Percentiles rank a stretch among this genome's conserved stretches.
Evolutionary conservation across 192 early-diverging fungal species (phyloP).

Genomic region (Gamsiella multidivaricata): DNA sequence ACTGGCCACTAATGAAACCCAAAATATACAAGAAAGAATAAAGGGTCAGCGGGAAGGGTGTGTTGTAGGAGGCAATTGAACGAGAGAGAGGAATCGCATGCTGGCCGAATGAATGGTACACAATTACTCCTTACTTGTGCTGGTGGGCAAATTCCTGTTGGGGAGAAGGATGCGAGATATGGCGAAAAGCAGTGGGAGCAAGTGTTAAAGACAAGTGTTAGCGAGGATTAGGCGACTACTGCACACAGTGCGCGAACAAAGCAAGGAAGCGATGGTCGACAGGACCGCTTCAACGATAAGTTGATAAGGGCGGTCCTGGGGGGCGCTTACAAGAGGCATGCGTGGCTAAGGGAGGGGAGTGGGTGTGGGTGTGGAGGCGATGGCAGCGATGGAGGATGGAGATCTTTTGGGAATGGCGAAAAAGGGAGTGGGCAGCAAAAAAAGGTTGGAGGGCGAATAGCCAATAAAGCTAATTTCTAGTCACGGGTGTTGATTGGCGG

Average conservation of each 20-base stretch:
- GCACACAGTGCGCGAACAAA: too few species aligned
- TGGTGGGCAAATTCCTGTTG: conserved; percentile 67
- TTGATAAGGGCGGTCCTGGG: too few species aligned
- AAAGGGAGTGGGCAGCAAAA: too few species aligned
- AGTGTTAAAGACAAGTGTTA: background rate
- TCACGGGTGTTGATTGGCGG: too few species aligned
- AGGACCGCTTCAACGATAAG: too few species aligned
- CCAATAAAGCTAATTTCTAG: too few species aligned
- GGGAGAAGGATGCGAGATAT: too few species aligned
- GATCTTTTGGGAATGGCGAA: too few species aligned
- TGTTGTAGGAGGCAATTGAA: background rate
- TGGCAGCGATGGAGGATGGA: background rate
- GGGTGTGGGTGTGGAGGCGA: background rate
- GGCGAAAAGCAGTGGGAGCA: background rate
- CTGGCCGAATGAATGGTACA: background rate
- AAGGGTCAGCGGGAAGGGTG: background rate
- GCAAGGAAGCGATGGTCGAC: too few species aligned
- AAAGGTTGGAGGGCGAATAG: too few species aligned
- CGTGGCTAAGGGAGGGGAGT: background rate
- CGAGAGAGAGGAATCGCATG: background rate
- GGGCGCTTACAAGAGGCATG: background rate
- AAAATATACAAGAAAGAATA: conserved; percentile 8
- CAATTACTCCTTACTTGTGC: conserved; percentile 56
- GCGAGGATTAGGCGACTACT: too few species aligned
- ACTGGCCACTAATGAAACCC: conserved; percentile 58